Base-by-base conservation (phyloP, 2,329 filamentous ascomycete genomes). In the Fusarium praegraminearum region DNA sequence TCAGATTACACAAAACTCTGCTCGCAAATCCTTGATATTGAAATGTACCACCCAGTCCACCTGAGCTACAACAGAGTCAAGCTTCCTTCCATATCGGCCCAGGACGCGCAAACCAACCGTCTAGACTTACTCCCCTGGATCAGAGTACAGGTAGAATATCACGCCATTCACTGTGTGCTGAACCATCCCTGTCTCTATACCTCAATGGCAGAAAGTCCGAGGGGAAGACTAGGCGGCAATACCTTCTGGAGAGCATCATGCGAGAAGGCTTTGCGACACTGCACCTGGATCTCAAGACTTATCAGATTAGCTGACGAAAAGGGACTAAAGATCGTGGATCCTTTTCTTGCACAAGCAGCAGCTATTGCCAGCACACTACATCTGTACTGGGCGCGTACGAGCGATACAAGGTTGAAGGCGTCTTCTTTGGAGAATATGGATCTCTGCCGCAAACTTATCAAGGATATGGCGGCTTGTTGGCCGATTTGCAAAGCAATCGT, bases 101-200 rank as follows among this genome's bases (percentile, higher is more conserved):
- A 38, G 4, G 30, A 69, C 3, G 53, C 50, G 0, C 53, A 49
- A 0, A 45, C 20, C 0, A 38, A 57, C 4, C 52, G 68, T 0
- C 5, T 26, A n/a, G 30, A 66, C 1, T 62, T 65, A 40, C 18
- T 71, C 1, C 68, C 68, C 1, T 71, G 68, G 68, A 10, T 71
- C 0, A 43, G 60, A 13, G 8, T 54, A 2, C 68, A 71, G 3
- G 45, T 71, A 5, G 59, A 53, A 1, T 71, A 71, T 3, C 68
- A 71, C 24, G 36, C 64, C 3, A 62, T 71, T 1, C 64, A 66
- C 0, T 65, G 64, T 0, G 56, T 62, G 1, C 53, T 71, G 7
- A 70, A 70, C 4, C 68, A 70, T 13, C 68, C 67, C 0, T 68
- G 58, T 3, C 8, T 71, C 0, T 71, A 71, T 18, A 55, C 64